Base-by-base conservation (phyloP, 306 rosid species). In the Cyamopsis tetragonoloba region DNA sequence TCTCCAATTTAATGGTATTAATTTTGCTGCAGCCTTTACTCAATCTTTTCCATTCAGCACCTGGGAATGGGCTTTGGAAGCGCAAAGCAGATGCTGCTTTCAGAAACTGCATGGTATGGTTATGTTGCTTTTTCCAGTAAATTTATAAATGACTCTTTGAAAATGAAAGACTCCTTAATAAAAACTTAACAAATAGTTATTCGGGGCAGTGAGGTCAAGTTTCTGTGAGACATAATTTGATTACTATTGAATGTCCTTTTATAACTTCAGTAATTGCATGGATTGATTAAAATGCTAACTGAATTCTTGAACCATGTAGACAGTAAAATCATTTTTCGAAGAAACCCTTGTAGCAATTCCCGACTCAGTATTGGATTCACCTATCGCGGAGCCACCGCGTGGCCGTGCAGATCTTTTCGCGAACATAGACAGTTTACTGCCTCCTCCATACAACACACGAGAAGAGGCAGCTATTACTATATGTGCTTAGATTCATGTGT, bases 31-130 rank as follows among this genome's bases (percentile, higher is more conserved):
- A 93, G 98, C 98, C 98, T 27, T 76, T 93, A 74, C 87, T 93
- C 70, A 41, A 83, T 74, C 70, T 93, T 46, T 93, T 93, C 83
- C 72, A 89, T 63, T 60, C 89, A 0, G 91, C 80, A 41, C 89
- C 95, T 42, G 97, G 98, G 56, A 93, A 89, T 76, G 85, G 96
- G 41, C 81, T 85, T 28, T 93, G 98, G 98, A 93, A 93, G 83
- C 96, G 97, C 71, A 93, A 93, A 62, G 97, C 91, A 7, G 96
- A 93, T 71, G 86, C 91, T 37, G 97, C 97, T 72, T 93, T 93
- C 74, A 75, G 44, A 42, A 68, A 59, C 71, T 89, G 93, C 89
- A 81, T 72, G 86, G 98, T 93, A 87, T 44, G 70, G 51, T 6
- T 15, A 7, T 55, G 9, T 54, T 13, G 32, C 4, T 54, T 6